phyloP scores from a whole-genome alignment of 192 early-diverging fungal genomes.

The Backusella macrospora region DNA sequence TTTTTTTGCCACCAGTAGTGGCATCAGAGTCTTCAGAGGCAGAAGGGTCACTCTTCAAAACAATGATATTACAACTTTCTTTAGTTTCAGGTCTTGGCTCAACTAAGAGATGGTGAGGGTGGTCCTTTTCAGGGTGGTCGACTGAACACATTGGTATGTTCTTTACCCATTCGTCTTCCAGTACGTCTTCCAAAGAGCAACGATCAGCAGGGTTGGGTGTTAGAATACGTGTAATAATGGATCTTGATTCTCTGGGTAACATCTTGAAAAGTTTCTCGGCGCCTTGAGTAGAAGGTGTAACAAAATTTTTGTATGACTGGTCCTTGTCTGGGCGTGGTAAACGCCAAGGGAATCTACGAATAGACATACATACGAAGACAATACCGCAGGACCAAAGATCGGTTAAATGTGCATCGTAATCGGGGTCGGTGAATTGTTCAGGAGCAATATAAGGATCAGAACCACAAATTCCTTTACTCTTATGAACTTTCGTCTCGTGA shows the following conservation, averaged over 20 bases:
- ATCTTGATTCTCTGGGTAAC: slow-evolving; percentile 59
- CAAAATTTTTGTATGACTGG: slow-evolving; percentile 60
- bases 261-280: slow-evolving; percentile 58
- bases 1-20: neutral
- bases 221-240: slow-evolving; percentile 65
- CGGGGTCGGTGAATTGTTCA: slow-evolving; percentile 70
- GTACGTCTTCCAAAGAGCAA: slow-evolving; percentile 63
- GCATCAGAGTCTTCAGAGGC: slow-evolving; percentile 21
- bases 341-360: slow-evolving; percentile 77
- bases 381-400: slow-evolving; percentile 95
- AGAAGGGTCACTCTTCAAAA: slow-evolving; percentile 11
- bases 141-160: slow-evolving; percentile 55
- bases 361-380: slow-evolving; percentile 80
- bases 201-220: slow-evolving; percentile 61
- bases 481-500: slow-evolving; percentile 60
- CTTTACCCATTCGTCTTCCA: slow-evolving; percentile 78
- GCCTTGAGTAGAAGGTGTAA: slow-evolving; percentile 47
- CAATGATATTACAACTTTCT: slow-evolving; percentile 23
- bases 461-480: slow-evolving; percentile 73
- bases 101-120: slow-evolving; percentile 40
- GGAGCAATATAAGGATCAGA: slow-evolving; percentile 98
- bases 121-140: slow-evolving; percentile 14
- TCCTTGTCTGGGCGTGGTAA: slow-evolving; percentile 59
- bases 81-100: slow-evolving; percentile 20
- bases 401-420: slow-evolving; percentile 80